Evolutionary conservation across 208 protist genomes (phyloP), one percentile per base, ranked within the genome.

Genomic region (Crithidia expoeki): DNA sequence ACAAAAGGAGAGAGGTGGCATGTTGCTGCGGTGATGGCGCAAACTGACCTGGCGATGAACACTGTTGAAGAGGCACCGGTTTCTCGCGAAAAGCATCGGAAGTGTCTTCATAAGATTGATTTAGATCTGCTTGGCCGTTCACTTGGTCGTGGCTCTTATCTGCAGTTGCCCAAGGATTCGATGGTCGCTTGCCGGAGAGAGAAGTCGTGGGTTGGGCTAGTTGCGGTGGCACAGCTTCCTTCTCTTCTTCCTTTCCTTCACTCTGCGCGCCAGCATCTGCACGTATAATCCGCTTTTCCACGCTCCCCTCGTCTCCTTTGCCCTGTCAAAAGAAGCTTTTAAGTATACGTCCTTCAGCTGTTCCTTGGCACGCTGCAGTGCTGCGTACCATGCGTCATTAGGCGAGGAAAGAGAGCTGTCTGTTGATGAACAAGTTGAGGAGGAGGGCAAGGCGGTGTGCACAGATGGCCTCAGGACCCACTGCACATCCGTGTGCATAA

Each of bases 401-500:
- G 34, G 32, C 12, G 38, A n/a, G 1, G 57, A 51, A 12, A 42
- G 33, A 11, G 40, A 63, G 11, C n/a, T n/a, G n/a, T n/a, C n/a
- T n/a, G 33, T 42, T 7, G 58, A 64, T 2, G 44, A 52, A 6
- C 42, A 64, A 19, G 27, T 23, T 5, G 42, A 40, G 40, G 58
- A 64, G 1, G 40, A 50, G 2, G 58, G 23, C 0, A 19, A 16
- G 3, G 9, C 40, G 16, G 47, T 16, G 27, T 21, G 67, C 40
- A 21, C 9, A 0, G 65, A 42, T 10, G 62, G 32, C 25, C 38
- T 40, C 47, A 93, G 61, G 34, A 84, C 67, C 82, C 84, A 93
- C 53, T 60, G 71, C 32, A 93, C 84, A 57, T 93, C 79, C 30
- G 82, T 89, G 36, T 76, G 84, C 52, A 78, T 71, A 71, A 90